phyloP scores from a whole-genome alignment of 2,329 filamentous ascomycete genomes.

The Pseudogymnoascus sp. region DNA sequence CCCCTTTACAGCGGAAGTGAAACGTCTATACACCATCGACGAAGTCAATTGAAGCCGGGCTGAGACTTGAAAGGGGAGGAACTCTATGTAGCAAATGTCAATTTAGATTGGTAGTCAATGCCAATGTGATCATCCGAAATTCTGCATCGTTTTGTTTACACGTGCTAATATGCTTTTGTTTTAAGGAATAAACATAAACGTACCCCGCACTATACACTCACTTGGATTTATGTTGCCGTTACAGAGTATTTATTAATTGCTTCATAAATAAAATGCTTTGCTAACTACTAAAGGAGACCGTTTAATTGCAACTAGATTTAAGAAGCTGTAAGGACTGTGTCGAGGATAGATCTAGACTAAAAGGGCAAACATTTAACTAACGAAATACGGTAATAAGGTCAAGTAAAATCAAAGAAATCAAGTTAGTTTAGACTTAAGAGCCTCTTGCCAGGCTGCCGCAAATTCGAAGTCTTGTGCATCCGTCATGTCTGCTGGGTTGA shows the following conservation, averaged over 20 bases:
- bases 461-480: not conserved
- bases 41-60: no score
- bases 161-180: not conserved
- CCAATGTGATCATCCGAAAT: not conserved
- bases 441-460: not conserved
- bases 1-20: not conserved
- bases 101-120: not conserved
- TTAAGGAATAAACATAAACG: not conserved
- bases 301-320: not conserved
- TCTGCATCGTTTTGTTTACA: not conserved
- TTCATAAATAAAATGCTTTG: not conserved
- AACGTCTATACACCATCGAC: no score
- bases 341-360: not conserved
- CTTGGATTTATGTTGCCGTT: no score
- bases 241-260: not conserved
- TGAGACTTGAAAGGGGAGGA: no score
- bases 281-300: not conserved
- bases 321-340: not conserved
- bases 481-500: not conserved
- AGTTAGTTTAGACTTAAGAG: not conserved
- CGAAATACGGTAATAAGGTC: not conserved
- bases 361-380: not conserved
- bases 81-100: no score
- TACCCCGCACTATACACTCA: not conserved
- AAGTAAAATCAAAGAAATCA: not conserved